These are phyloP conservation scores for Yamadazyma conglobata DNA, from an alignment of 1,139 yeast species.

Conservation along the genomic window DNA sequence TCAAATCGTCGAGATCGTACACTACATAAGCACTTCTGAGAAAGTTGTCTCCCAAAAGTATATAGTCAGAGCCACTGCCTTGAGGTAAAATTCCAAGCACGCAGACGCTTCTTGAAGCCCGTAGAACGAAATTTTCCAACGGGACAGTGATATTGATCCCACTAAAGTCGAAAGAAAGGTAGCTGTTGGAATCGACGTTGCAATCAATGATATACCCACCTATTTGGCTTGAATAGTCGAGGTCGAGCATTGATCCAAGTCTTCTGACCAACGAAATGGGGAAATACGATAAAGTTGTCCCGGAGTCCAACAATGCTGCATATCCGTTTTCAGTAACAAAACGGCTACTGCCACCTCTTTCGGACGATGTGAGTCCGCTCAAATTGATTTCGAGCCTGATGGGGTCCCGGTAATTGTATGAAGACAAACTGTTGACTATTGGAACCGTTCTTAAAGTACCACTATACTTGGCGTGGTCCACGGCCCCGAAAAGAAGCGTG, in stretches of 20 bases:
- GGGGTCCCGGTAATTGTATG: constrained; percentile 20
- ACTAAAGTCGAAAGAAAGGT: constrained; percentile 35
- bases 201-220: constrained; percentile 29
- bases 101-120: constrained; percentile 19
- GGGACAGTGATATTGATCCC: constrained; percentile 37
- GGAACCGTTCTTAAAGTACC: constrained; percentile 40
- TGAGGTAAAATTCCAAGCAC: constrained; percentile 30
- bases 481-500: constrained; percentile 53
- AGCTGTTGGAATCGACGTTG: constrained; percentile 14
- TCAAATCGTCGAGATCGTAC: constrained; percentile 64
- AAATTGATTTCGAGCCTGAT: constrained; percentile 27
- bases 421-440: constrained; percentile 21
- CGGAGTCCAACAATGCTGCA: constrained; percentile 41
- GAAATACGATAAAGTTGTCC: constrained; percentile 38
- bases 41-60: constrained; percentile 68
- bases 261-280: constrained; percentile 23
- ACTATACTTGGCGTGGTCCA: constrained; percentile 48
- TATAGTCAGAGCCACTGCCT: constrained; percentile 14
- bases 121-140: constrained; percentile 23
- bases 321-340: constrained; percentile 18
- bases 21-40: constrained; percentile 73
- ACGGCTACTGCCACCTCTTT: constrained; percentile 7
- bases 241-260: constrained; percentile 29
- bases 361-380: constrained; percentile 17
- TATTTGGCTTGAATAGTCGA: constrained; percentile 14